phyloP scores from a whole-genome alignment of 345 rosid species.

The Boechera retrofracta region DNA sequence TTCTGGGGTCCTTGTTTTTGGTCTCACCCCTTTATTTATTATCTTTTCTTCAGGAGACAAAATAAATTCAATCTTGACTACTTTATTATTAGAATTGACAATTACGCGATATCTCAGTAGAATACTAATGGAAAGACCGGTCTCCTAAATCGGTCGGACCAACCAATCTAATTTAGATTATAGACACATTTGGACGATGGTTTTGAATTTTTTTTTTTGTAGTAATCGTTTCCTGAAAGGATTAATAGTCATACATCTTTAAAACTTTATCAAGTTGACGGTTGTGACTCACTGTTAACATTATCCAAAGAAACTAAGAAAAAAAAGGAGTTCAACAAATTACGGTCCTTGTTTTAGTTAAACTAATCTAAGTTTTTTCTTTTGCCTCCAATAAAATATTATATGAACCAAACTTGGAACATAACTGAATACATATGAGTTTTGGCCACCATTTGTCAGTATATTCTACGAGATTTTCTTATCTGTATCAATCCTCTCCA shows the following conservation, averaged over 20 bases:
- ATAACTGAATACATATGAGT: too few species aligned
- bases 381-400: too few species aligned
- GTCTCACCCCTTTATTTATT: not conserved
- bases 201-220: not conserved
- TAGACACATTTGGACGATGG: slow-evolving; percentile 20
- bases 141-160: slow-evolving; percentile 13
- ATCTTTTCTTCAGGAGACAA: not conserved
- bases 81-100: slow-evolving; percentile 2
- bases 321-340: too few species aligned
- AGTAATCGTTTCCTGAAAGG: slow-evolving; percentile 9
- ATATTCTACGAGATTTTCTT: too few species aligned
- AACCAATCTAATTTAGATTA: not conserved
- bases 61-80: not conserved
- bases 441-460: too few species aligned
- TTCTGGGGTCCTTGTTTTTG: slow-evolving; percentile 6
- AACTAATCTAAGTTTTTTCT: too few species aligned
- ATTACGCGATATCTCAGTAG: not conserved
- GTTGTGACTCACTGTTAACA: not conserved
- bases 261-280: not conserved
- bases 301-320: too few species aligned
- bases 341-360: too few species aligned
- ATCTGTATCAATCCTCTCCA: too few species aligned
- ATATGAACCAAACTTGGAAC: too few species aligned
- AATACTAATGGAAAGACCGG: slow-evolving; percentile 16
- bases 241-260: not conserved